Evolutionary conservation across 2,329 filamentous ascomycete species (phyloP), one percentile per base, ranked within the genome.

Genomic region (Penicillium palitans): DNA sequence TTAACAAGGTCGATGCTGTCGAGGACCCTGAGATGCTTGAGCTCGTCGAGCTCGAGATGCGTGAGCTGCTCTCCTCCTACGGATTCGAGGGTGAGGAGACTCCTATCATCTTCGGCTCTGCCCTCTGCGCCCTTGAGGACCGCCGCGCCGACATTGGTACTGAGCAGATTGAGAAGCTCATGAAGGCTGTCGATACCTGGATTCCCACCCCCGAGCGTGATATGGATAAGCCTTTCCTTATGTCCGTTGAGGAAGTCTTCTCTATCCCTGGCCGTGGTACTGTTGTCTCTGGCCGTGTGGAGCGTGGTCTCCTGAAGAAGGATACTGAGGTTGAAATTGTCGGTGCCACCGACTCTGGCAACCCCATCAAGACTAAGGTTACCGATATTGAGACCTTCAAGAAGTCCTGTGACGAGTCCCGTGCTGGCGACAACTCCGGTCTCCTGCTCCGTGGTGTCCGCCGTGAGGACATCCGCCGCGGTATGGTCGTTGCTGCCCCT

Each of bases 341-440:
- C 61, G 95, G 95, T 76, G 96, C 95, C 83, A 87, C 88, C 68
- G 79, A 80, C 57, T 84, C 87, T 9, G 55, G 55, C 21, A 48
- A 48, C 46, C 81, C 91, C 67, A 90, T 98, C 84, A 97, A 96
- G 87, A 98, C 95, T 79, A 98, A 97, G 85, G 93, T 99, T 66
- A 99, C 95, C 73, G 96, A 99, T 74, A 98, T 99, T 69, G 95
- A 99, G 84, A 99, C 93, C 66, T 99, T 99, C 86, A 97, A 98
- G 86, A 99, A 99, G 87, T 96, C 92, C 50, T 98, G 95, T 79
- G 93, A 97, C 59, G 91, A 96, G 81, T 96, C 93, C 59, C 87
- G 90, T 71, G 95, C 95, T 62, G 95, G 95, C 78, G 95, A 99
- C 81, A 99, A 98, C 87, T 97, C 95, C 27, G 95, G 95, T 74